Evolutionary conservation across 345 rosid species (phyloP).

Genomic region (Chamaenerion angustifolium): DNA sequence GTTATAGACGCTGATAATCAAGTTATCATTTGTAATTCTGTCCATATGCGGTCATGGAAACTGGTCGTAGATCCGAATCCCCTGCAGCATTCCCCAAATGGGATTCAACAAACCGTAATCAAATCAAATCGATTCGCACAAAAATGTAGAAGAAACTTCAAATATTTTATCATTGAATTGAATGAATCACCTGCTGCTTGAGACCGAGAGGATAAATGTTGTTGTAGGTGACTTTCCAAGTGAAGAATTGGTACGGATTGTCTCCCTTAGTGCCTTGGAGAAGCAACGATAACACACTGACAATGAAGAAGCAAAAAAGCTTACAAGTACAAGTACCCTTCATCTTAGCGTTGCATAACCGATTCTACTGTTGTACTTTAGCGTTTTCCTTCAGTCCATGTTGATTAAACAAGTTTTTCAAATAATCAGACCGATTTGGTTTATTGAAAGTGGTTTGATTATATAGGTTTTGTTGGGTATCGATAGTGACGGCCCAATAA

Average conservation of each 20-base stretch:
- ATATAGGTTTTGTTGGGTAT: no score
- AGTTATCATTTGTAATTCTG: constrained; percentile 47
- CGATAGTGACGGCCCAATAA: no score
- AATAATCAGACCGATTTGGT: no score
- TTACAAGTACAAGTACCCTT: constrained; percentile 12
- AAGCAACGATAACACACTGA: constrained; percentile 24
- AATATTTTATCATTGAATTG: no score
- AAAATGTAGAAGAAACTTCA: not conserved
- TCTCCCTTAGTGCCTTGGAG: constrained; percentile 47
- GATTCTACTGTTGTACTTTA: no score
- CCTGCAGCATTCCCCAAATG: constrained; percentile 28
- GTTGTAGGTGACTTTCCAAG: constrained; percentile 85
- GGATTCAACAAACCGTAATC: not conserved
- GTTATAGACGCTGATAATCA: constrained; percentile 52
- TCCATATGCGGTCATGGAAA: constrained; percentile 73
- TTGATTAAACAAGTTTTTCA: no score
- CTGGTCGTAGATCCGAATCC: constrained; percentile 60
- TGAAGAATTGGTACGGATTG: constrained; percentile 60
- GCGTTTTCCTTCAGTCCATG: no score
- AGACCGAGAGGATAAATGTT: constrained; percentile 87
- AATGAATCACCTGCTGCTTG: constrained; percentile 55
- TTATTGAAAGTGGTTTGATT: no score
- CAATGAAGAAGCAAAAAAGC: constrained; percentile 13
- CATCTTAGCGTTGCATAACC: no score
- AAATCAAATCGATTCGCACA: not conserved